phyloP scores from a whole-genome alignment of 2,329 filamentous ascomycete genomes.

The Ploettnerulaceae sp. region DNA sequence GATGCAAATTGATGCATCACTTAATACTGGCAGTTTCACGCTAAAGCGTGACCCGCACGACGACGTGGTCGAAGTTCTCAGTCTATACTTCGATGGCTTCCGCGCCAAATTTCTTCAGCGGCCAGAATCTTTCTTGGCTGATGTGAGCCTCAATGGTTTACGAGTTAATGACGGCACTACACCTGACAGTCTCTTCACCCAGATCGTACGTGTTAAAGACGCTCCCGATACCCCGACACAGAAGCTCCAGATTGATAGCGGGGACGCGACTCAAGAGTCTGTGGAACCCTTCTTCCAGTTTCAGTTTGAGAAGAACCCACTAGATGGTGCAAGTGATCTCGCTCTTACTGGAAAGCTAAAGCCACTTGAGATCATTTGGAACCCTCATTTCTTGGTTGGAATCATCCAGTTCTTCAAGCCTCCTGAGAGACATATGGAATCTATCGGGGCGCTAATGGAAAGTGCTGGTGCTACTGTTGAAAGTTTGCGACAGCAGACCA shows the following conservation, averaged over 20 bases:
- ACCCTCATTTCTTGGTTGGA: constrained; percentile 86
- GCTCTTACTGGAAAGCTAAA: constrained; percentile 87
- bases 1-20: constrained; percentile 82
- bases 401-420: constrained; percentile 94
- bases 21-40: constrained; percentile 96
- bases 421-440: constrained; percentile 96
- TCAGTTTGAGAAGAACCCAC: constrained; percentile 88
- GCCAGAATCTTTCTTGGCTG: constrained; percentile 83
- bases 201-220: constrained; percentile 95
- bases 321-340: constrained; percentile 88
- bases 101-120: constrained; percentile 84
- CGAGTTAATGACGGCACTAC: constrained; percentile 96
- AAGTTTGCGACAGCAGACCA: constrained; percentile 88
- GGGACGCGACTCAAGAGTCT: constrained; percentile 37
- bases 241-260: constrained; percentile 34
- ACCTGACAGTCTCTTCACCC: constrained; percentile 81
- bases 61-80: constrained; percentile 75
- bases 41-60: constrained; percentile 79
- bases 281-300: constrained; percentile 86
- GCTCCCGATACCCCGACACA: constrained; percentile 51
- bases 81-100: constrained; percentile 91
- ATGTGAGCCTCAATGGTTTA: constrained; percentile 86
- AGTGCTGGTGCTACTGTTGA: constrained; percentile 93
- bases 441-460: constrained; percentile 92
- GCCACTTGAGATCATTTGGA: constrained; percentile 96